Conservation (phyloP, 2,329 filamentous ascomycete genomes). For the Coniochaeta ligniaria region DNA sequence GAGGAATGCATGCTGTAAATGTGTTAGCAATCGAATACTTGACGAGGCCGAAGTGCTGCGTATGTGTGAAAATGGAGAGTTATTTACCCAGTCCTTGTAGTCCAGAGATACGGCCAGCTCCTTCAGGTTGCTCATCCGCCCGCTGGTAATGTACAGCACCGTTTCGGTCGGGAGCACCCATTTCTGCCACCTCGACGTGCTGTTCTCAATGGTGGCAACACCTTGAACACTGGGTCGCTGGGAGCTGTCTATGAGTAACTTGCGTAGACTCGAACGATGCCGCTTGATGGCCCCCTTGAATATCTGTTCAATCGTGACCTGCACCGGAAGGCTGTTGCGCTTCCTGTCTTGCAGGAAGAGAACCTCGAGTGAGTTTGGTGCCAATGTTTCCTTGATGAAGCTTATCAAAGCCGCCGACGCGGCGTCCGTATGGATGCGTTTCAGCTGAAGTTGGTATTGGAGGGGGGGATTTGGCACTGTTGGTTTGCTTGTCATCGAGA, state of each 20-base stretch:
- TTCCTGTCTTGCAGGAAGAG: constrained; percentile 66
- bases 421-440: constrained; percentile 67
- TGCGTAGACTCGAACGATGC: constrained; percentile 65
- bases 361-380: constrained; percentile 72
- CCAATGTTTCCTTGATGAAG: constrained; percentile 71
- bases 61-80: not conserved
- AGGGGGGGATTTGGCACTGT: constrained; percentile 21
- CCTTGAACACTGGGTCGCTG: constrained; percentile 37
- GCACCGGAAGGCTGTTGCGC: constrained; percentile 35
- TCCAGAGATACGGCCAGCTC: constrained; percentile 68
- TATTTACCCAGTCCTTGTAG: constrained; percentile 70
- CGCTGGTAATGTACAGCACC: constrained; percentile 66
- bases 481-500: constrained; percentile 14
- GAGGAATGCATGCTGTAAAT: constrained; percentile 64
- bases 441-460: constrained; percentile 60
- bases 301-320: constrained; percentile 61
- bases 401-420: constrained; percentile 62
- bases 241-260: constrained; percentile 67
- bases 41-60: not conserved
- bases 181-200: constrained; percentile 46
- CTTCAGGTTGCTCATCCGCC: constrained; percentile 62
- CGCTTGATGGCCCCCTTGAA: constrained; percentile 62
- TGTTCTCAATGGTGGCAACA: constrained; percentile 20
- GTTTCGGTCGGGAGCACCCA: constrained; percentile 68
- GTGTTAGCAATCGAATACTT: constrained; percentile 7